Evolutionary conservation across 73 alveolate genomes (phyloP), one percentile per base, ranked within the genome.

Genomic region (Symbiodinium natans): DNA sequence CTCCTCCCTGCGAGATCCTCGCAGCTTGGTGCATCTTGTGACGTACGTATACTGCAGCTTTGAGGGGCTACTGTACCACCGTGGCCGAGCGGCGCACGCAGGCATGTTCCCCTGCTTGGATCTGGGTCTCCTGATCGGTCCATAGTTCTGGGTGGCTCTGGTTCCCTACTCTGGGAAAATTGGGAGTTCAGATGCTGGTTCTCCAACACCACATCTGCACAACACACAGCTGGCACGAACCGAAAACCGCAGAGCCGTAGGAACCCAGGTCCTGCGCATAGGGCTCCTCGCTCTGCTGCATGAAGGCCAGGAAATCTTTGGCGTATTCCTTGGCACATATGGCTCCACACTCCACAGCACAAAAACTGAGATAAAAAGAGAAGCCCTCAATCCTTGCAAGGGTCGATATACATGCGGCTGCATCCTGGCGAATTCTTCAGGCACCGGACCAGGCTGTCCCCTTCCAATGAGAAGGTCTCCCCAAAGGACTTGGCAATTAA

Each of bases 251-350:
- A n/a, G n/a, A n/a, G n/a, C n/a, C n/a, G n/a, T n/a, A n/a, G n/a
- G n/a, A n/a, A n/a, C n/a, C n/a, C n/a, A 46, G 59, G 38, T 63
- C 80, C 80, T 63, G 80, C 19, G 80, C 80, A 23, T 27, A 73
- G 8, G 97, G 88, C 21, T 90, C 97, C 7, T 40, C 87, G 34
- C 54, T 56, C 43, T 83, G 48, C 74, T 82, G 77, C 87, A 90
- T 84, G 77, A 41, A 41, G 77, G 97, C 97, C 52, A 90, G 82
- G 21, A 90, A 90, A 89, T 90, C 97, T 17, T 82, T 29, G 1
- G 97, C 97, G 23, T 90, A 90, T 82, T 90, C 97, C 97, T 68
- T 25, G 97, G 10, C 13, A 46, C 59, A 6, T 46, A 46, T 6
- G 13, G 59, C 59, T 46, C 59, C 13, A 46, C 59, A 46, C 59